phyloP scores from a whole-genome alignment of 352 stramenopile species.

The Pythium phragmitis region DNA sequence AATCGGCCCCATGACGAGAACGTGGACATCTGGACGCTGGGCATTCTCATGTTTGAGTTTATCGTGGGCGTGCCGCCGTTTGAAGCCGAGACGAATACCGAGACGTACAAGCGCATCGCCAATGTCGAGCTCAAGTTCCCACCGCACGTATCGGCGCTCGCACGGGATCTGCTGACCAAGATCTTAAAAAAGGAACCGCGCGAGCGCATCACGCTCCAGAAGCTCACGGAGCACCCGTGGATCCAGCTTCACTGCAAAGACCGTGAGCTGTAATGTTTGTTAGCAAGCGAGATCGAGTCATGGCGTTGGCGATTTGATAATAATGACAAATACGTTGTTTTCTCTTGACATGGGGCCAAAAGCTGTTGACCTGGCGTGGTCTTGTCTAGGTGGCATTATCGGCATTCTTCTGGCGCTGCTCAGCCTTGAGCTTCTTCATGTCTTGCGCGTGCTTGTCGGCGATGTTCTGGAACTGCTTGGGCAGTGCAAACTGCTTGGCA shows the following conservation, averaged over 20 bases:
- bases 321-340: conserved; percentile 14
- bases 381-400: not conserved
- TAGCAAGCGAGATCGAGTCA: not conserved
- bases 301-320: not conserved
- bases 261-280: conserved; percentile 7
- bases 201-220: conserved; percentile 91
- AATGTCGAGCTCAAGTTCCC: conserved; percentile 97
- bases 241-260: conserved; percentile 79
- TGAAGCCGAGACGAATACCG: conserved; percentile 93
- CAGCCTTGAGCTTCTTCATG: conserved; percentile 29
- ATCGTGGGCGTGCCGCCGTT: conserved; percentile 97
- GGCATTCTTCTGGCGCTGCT: conserved; percentile 16
- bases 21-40: conserved; percentile 97
- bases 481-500: conserved; percentile 75
- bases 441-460: conserved; percentile 48
- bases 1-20: conserved; percentile 96
- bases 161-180: conserved; percentile 93
- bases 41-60: conserved; percentile 99
- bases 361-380: not conserved
- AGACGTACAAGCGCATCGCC: conserved; percentile 97
- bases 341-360: not conserved
- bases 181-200: conserved; percentile 95
- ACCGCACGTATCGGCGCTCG: conserved; percentile 86
- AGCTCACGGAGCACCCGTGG: conserved; percentile 95
- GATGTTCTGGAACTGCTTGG: conserved; percentile 66